Evolutionary conservation across 192 early-diverging fungal genomes (phyloP).

Genomic region (Podila epigama): DNA sequence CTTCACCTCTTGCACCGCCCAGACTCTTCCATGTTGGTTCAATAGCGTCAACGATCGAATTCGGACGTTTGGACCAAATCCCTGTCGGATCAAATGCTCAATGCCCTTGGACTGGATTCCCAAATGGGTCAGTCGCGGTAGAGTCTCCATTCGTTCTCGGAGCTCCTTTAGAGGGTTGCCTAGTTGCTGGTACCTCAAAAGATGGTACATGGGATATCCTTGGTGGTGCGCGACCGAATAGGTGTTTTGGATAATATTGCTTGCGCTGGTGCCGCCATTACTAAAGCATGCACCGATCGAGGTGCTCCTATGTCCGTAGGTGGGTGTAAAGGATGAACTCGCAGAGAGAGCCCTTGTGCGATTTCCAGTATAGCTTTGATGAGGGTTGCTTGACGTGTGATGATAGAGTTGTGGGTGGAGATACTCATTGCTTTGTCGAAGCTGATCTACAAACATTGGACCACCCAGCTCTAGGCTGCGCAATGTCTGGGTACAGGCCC

Average conservation of each 20-base stretch:
- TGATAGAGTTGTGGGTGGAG: constrained; percentile 46
- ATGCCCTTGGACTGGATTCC: constrained; percentile 36
- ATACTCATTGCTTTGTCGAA: constrained; percentile 28
- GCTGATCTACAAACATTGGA: constrained; percentile 37
- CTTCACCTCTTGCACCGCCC: constrained; percentile 17
- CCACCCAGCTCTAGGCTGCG: constrained; percentile 34
- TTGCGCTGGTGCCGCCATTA: constrained; percentile 4
- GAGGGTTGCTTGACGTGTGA: constrained; percentile 37
- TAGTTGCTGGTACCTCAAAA: constrained; percentile 15
- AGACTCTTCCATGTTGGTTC: constrained; percentile 36
- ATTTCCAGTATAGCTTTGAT: constrained; percentile 17
- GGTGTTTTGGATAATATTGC: constrained; percentile 18
- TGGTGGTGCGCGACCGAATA: constrained; percentile 33
- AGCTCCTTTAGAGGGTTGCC: constrained; percentile 29
- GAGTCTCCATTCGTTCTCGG: constrained; percentile 18
- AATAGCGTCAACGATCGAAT: constrained; percentile 25
- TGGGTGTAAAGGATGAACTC: neutral
- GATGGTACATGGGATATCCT: constrained; percentile 47
- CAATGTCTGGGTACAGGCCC: constrained; percentile 37
- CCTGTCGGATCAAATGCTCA: constrained; percentile 28
- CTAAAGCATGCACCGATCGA: neutral
- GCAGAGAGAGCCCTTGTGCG: neutral
- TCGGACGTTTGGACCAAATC: constrained; percentile 28
- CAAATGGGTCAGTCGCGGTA: constrained; percentile 31
- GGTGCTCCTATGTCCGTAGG: neutral